Evolutionary conservation across 1,284 basidiomycete species (phyloP).

Genomic region (Pseudozyma thailandica): DNA sequence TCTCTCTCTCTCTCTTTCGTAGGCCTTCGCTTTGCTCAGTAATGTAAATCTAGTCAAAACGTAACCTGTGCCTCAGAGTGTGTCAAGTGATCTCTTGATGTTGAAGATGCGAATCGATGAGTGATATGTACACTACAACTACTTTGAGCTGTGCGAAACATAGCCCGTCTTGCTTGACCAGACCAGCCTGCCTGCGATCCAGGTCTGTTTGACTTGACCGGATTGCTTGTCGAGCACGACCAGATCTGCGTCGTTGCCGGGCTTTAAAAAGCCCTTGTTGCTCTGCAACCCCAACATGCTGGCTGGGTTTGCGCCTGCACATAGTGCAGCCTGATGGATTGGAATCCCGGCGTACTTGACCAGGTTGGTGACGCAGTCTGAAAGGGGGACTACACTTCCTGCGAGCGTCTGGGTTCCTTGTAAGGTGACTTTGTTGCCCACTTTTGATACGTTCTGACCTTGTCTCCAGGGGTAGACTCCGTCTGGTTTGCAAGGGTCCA

Average conservation of each 20-base stretch:
- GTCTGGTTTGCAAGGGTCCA: conserved; percentile 84
- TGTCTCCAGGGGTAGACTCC: conserved; percentile 88
- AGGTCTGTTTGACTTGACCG: conserved; percentile 79
- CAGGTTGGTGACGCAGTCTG: conserved; percentile 84
- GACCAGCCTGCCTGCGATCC: conserved; percentile 76
- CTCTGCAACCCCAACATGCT: conserved; percentile 80
- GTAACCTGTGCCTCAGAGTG: too few species aligned
- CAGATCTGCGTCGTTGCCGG: conserved; percentile 82
- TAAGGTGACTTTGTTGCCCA: conserved; percentile 81
- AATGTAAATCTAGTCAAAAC: too few species aligned
- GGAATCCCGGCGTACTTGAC: conserved; percentile 82
- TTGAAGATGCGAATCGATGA: too few species aligned
- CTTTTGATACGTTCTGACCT: conserved; percentile 79
- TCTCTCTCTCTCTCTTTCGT: not conserved
- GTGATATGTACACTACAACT: not conserved
- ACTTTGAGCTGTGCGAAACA: not conserved
- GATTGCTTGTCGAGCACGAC: conserved; percentile 77
- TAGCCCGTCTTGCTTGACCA: conserved; percentile 9
- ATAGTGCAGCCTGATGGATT: conserved; percentile 82
- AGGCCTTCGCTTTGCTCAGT: too few species aligned
- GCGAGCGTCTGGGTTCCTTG: conserved; percentile 87
- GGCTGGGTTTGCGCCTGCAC: conserved; percentile 84
- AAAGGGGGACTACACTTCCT: conserved; percentile 77
- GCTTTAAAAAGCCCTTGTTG: conserved; percentile 80
- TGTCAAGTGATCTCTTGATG: too few species aligned